phyloP scores from a whole-genome alignment of 441 rosid species.

The Theobroma grandiflorum region DNA sequence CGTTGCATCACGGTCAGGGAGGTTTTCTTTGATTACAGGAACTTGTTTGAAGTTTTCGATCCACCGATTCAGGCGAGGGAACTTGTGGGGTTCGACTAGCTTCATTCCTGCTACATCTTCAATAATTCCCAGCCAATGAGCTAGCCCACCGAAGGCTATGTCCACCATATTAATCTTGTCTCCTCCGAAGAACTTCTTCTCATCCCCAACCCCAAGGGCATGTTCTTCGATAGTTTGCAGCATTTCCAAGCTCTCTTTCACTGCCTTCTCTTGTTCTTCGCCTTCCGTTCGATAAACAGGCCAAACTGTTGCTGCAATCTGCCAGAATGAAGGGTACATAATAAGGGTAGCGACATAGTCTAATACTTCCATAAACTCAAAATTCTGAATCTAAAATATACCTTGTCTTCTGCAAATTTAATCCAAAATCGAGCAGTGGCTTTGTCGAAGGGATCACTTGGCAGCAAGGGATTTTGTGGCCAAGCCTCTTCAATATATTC shows the following conservation, averaged over 20 bases:
- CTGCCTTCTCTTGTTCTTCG: constrained; percentile 36
- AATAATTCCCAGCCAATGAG: constrained; percentile 29
- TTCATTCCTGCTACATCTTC: constrained; percentile 28
- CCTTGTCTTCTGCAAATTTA: constrained; percentile 40
- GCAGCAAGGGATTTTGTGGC: constrained; percentile 45
- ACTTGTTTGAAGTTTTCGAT: constrained; percentile 29
- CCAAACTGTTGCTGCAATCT: constrained; percentile 4
- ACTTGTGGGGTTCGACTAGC: constrained; percentile 21
- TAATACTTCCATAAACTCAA: too few species aligned
- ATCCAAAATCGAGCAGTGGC: constrained; percentile 44
- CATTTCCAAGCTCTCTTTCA: constrained; percentile 27
- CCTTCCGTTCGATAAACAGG: constrained; percentile 1
- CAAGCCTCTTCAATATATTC: constrained; percentile 58
- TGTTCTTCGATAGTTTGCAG: constrained; percentile 34
- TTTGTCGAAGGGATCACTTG: constrained; percentile 35
- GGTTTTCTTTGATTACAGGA: constrained; percentile 32
- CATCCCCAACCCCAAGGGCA: constrained; percentile 21
- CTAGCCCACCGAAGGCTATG: constrained; percentile 27
- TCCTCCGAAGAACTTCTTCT: constrained; percentile 18
- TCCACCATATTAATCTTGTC: constrained; percentile 20
- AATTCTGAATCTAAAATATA: not conserved
- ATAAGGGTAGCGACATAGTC: not conserved
- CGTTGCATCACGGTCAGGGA: constrained; percentile 15
- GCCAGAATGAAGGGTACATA: not conserved
- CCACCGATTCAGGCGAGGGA: constrained; percentile 37